These are phyloP conservation scores for Thamnidium elegans DNA, from an alignment of 192 early-diverging fungal species.

Conservation along the genomic window DNA sequence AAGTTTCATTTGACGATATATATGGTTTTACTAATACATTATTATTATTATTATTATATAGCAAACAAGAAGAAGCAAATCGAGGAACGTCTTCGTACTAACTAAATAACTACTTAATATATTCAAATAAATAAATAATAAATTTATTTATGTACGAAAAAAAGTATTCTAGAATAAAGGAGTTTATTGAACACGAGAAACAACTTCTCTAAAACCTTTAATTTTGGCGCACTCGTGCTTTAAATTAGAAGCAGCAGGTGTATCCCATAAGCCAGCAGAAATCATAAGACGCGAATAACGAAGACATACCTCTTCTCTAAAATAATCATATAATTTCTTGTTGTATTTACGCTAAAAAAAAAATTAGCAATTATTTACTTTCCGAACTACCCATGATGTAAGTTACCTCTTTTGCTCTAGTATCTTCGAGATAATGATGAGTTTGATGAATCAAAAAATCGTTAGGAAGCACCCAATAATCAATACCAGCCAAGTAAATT, in stretches of 20 bases:
- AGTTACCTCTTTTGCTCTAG: constrained; percentile 50
- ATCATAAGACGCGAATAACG: constrained; percentile 48
- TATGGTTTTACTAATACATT: not conserved
- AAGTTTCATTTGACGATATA: not conserved
- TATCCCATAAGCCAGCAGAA: constrained; percentile 40
- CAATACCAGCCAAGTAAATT: constrained; percentile 56
- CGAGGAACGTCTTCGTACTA: constrained; percentile 22
- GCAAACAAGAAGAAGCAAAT: not conserved
- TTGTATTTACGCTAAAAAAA: constrained; percentile 51
- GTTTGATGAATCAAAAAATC: constrained; percentile 61
- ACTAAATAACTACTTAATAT: not conserved
- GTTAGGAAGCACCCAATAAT: constrained; percentile 55
- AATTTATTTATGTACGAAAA: not conserved
- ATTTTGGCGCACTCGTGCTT: constrained; percentile 51
- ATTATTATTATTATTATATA: not conserved
- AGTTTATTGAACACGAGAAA: constrained; percentile 20
- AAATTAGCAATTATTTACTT: not conserved
- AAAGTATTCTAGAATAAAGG: not conserved
- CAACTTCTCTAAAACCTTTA: constrained; percentile 47
- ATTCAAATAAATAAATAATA: not conserved
- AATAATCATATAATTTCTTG: constrained; percentile 53
- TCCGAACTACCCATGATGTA: not conserved
- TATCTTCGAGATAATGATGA: constrained; percentile 55
- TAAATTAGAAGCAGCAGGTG: constrained; percentile 39
- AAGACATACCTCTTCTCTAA: constrained; percentile 52